Conservation (phyloP, 305 asterid species). For the Nicotiana rustica region DNA sequence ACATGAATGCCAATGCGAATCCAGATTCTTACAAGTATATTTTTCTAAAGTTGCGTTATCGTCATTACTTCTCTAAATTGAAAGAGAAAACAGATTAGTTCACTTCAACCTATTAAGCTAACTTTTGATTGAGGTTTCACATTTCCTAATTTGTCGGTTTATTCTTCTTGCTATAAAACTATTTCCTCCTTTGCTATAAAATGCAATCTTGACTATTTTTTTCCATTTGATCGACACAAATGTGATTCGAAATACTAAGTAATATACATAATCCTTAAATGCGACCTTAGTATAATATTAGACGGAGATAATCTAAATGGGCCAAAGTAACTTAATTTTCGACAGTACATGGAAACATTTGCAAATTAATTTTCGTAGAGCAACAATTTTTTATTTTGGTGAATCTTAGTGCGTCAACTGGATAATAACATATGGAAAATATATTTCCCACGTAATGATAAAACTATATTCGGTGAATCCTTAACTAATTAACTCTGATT, state of each 20-base stretch:
- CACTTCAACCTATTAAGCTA: background rate
- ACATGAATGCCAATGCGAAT: background rate
- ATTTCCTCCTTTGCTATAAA: background rate
- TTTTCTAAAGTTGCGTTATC: background rate
- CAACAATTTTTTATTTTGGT: conserved; percentile 4
- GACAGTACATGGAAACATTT: background rate
- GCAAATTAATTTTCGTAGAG: background rate
- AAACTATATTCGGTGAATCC: too few relatives aligned
- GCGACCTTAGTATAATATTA: background rate
- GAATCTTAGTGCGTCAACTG: background rate
- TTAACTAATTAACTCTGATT: too few relatives aligned
- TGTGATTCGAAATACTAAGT: background rate
- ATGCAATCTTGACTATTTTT: background rate
- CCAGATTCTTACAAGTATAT: background rate
- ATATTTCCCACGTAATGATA: too few relatives aligned
- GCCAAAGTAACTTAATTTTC: too few relatives aligned
- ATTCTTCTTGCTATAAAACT: background rate
- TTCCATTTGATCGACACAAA: background rate
- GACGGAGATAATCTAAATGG: background rate
- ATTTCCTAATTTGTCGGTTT: background rate
- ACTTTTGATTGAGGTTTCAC: background rate
- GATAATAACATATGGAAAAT: background rate
- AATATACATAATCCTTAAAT: background rate
- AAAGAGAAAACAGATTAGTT: background rate
- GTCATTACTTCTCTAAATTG: background rate